A percentile compares a stretch with the other conserved stretches of the same genome.
phyloP scores from a whole-genome alignment of 192 early-diverging fungal species.

The Geranomyces michiganensis region DNA sequence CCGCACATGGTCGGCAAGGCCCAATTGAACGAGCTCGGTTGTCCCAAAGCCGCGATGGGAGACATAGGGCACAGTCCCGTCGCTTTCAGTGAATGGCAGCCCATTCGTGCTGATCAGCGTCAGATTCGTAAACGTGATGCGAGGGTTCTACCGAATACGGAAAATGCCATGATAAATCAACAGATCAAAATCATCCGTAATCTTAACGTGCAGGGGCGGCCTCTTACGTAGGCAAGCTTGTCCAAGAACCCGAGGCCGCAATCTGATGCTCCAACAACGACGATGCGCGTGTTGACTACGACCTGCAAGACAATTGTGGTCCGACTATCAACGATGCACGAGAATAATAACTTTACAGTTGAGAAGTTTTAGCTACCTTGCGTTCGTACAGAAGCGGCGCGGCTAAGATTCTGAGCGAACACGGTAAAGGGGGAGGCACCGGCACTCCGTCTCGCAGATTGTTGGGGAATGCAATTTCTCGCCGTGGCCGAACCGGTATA shows the following conservation, averaged over 20 bases:
- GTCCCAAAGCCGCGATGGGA: conserved; percentile 10
- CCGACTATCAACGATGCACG: background rate
- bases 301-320: conserved; percentile 31
- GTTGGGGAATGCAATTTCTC: conserved; percentile 47
- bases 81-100: background rate
- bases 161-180: conserved; percentile 1
- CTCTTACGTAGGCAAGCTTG: conserved; percentile 54
- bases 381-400: conserved; percentile 51
- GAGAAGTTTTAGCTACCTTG: conserved; percentile 24
- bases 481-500: conserved; percentile 45
- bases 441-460: conserved; percentile 49
- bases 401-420: conserved; percentile 44
- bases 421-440: conserved; percentile 40
- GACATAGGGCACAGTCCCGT: background rate
- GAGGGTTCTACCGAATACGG: conserved; percentile 31
- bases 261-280: conserved; percentile 61
- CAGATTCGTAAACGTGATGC: conserved; percentile 49
- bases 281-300: conserved; percentile 51
- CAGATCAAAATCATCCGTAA: background rate
- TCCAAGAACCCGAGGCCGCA: conserved; percentile 54
- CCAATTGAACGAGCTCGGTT: conserved; percentile 43
- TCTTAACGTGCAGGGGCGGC: background rate
- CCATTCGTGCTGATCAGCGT: conserved; percentile 48
- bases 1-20: conserved; percentile 44
- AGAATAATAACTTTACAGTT: background rate